Base-by-base conservation (phyloP, 2,329 filamentous ascomycete species). In the Delphinella strobiligena region DNA sequence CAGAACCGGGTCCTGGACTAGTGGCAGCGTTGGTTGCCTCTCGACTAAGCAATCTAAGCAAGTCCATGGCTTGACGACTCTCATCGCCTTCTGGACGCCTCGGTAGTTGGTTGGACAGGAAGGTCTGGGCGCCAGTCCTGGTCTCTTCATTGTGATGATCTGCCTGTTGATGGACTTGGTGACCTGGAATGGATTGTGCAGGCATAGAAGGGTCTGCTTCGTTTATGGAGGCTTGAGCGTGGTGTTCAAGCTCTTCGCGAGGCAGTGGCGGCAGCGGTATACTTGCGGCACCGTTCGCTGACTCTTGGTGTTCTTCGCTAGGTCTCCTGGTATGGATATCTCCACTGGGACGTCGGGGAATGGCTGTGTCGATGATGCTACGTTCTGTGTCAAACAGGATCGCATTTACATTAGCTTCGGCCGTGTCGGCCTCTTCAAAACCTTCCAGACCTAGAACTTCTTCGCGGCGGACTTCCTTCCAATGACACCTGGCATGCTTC, bases 401-500 rank as follows among this genome's bases (percentile, higher is more conserved):
- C 12, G 27, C n/a, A 11, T 29, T 16, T 18, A 51, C 49, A 51
- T 50, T 16, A 14, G 30, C 31, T 10, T 31, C 31, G 17, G 18
- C 31, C n/a, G 31, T 24, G 14, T 38, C 41, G 11, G 32, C 41
- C 9, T 43, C 43, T 34, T 42, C 36, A 32, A 55, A 38, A 15
- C 54, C 49, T 29, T 58, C 54, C 1, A 60, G 45, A 4, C 48
- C 52, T 19, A 51, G 50, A 10, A 60, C 47, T 50, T 93, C 87
- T 3, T 81, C 79, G 22, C 84, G 76, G 12, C 75, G 78, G n/a
- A 91, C 75, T 33, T 82, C 77, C 49, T 79, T 82, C 86, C 86
- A 93, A 11, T 78, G 79, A 57, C 86, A 93, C 52, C 87, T 88
- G 15, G 84, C 84, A 55, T 93, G 86, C 56, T 93, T 93, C 57